These are phyloP conservation scores for Mytilinidion resinicola DNA, from an alignment of 495 filamentous ascomycete species.

Conservation along the genomic window DNA sequence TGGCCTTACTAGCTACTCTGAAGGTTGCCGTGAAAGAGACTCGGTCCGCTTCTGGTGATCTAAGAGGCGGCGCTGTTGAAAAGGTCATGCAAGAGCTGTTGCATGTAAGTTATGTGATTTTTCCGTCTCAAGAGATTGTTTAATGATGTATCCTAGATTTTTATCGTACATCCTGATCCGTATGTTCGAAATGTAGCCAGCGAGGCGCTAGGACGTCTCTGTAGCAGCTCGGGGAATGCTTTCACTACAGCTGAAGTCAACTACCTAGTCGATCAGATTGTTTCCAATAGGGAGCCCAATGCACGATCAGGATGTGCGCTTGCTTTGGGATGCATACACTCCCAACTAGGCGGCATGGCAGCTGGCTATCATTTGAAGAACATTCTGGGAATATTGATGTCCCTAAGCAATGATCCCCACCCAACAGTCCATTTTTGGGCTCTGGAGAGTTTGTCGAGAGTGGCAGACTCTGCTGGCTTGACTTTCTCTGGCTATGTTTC, in stretches of 20 bases:
- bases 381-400: constrained; percentile 91
- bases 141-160: constrained; percentile 42
- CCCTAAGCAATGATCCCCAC: constrained; percentile 90
- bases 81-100: constrained; percentile 81
- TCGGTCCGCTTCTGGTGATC: constrained; percentile 61
- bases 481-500: constrained; percentile 87
- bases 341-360: constrained; percentile 95
- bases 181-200: constrained; percentile 80
- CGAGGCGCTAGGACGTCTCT: constrained; percentile 83
- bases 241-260: constrained; percentile 89
- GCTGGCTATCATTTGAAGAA: constrained; percentile 96
- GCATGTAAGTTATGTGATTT: constrained; percentile 41
- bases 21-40: constrained; percentile 81
- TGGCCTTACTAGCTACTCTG: constrained; percentile 69
- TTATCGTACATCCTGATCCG: constrained; percentile 74
- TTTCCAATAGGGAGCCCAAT: constrained; percentile 85
- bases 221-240: constrained; percentile 76
- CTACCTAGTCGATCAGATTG: constrained; percentile 86
- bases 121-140: background rate
- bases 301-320: constrained; percentile 90
- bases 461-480: constrained; percentile 87
- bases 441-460: constrained; percentile 76
- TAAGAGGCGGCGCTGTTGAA: constrained; percentile 70
- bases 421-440: constrained; percentile 95
- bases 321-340: constrained; percentile 87